Percentiles rank a stretch among this genome's conserved stretches.
Conservation (phyloP, 371 early-diverging fungal genomes). For the Apophysomyces elegans region DNA sequence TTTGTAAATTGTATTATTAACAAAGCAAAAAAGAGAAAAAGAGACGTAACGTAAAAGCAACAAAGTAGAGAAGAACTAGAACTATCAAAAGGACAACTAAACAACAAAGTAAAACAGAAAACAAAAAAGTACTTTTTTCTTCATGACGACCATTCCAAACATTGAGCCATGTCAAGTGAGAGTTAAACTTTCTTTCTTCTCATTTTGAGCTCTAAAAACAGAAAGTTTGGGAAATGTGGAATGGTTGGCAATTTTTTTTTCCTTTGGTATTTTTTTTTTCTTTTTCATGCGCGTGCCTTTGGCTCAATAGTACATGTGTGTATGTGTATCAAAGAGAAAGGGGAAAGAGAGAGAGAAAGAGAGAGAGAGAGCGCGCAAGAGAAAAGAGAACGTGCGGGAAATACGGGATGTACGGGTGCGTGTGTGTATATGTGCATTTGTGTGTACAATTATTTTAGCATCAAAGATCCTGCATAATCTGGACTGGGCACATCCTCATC, state of each 20-base stretch:
- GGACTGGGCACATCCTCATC: constrained; percentile 12
- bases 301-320: too few species aligned
- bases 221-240: too few species aligned
- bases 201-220: too few species aligned
- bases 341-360: not conserved
- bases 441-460: constrained; percentile 9
- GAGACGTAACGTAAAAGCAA: not conserved
- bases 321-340: not conserved
- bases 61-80: not conserved
- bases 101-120: not conserved
- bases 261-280: too few species aligned
- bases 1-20: constrained; percentile 9
- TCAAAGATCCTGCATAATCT: constrained; percentile 20
- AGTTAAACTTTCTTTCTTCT: too few species aligned
- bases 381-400: not conserved
- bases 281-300: too few species aligned
- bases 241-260: too few species aligned
- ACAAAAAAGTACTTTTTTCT: not conserved
- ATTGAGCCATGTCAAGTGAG: too few species aligned
- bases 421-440: not conserved
- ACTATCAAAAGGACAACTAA: constrained; percentile 7
- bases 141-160: too few species aligned
- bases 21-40: constrained; percentile 1
- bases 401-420: too few species aligned
- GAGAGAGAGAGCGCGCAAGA: not conserved